Conservation (phyloP, 352 stramenopile genomes). For the Phytophthora agathidicida region DNA sequence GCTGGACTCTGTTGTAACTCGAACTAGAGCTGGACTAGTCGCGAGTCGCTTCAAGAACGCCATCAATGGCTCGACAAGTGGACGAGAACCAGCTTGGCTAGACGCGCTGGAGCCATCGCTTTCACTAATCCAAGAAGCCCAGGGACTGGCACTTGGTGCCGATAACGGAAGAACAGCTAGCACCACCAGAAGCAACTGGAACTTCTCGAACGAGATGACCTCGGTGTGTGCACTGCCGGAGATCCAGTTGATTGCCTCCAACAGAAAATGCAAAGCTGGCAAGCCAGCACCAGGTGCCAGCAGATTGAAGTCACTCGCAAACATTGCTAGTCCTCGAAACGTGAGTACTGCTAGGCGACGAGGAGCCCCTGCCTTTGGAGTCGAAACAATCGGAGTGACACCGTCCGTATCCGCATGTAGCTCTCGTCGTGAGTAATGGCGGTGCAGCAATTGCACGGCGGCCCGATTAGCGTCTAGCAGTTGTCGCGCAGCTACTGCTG, state of each 20-base stretch:
- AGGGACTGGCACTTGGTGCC: conserved; percentile 5
- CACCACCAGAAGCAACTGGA: conserved; percentile 52
- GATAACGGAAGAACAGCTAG: conserved; percentile 38
- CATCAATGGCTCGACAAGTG: conserved; percentile 24
- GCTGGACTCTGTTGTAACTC: conserved; percentile 27
- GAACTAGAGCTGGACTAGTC: conserved; percentile 32
- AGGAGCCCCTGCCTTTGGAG: conserved; percentile 30
- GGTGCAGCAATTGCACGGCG: conserved; percentile 54
- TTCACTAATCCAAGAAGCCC: conserved; percentile 15
- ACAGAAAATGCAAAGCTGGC: conserved; percentile 51
- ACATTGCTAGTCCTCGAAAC: conserved; percentile 54
- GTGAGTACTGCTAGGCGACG: conserved; percentile 61
- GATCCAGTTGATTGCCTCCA: conserved; percentile 73
- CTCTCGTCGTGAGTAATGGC: conserved; percentile 52
- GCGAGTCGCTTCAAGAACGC: conserved; percentile 35
- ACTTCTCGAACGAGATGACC: conserved; percentile 75
- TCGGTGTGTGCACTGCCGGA: conserved; percentile 66
- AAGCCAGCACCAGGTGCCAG: conserved; percentile 29
- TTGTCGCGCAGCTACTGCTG: conserved; percentile 25
- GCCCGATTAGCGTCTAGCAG: conserved; percentile 44
- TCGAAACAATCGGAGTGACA: conserved; percentile 18
- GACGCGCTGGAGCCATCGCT: conserved; percentile 1
- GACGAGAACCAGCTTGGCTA: conserved; percentile 1
- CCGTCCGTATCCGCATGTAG: conserved; percentile 14
- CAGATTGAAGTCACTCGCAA: conserved; percentile 57